Percentiles rank a stretch among this genome's conserved stretches.
Conservation (phyloP, 805 yeast genomes). For the Maudiozyma barnettii region DNA sequence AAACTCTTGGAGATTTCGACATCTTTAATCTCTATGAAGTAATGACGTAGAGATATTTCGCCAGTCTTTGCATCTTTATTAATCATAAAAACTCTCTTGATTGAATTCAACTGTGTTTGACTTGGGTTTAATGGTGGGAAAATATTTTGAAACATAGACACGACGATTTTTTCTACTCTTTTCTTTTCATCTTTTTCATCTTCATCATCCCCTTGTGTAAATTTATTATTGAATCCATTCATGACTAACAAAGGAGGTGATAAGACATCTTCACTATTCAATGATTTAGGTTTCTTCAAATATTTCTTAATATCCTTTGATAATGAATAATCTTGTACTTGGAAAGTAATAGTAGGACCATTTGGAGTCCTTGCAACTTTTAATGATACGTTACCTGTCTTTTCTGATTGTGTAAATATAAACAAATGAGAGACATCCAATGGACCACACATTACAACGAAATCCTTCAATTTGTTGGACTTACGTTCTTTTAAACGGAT, state of each 20-base stretch:
- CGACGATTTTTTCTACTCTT: slow-evolving; percentile 67
- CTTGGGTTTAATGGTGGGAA: slow-evolving; percentile 93
- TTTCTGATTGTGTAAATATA: slow-evolving; percentile 73
- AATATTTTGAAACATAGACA: slow-evolving; percentile 89
- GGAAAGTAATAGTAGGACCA: slow-evolving; percentile 89
- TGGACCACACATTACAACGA: slow-evolving; percentile 98
- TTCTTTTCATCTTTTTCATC: slow-evolving; percentile 11
- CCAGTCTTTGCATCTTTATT: slow-evolving; percentile 65
- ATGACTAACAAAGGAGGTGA: slow-evolving; percentile 86
- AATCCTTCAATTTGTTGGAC: slow-evolving; percentile 80
- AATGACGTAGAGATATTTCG: slow-evolving; percentile 78
- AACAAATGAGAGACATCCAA: slow-evolving; percentile 84
- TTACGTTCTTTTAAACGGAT: slow-evolving; percentile 78
- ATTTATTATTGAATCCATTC: slow-evolving; percentile 60
- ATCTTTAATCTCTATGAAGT: slow-evolving; percentile 73
- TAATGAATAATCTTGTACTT: slow-evolving; percentile 65
- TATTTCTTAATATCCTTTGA: slow-evolving; percentile 67
- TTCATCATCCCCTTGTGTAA: slow-evolving; percentile 6
- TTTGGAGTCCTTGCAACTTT: slow-evolving; percentile 82
- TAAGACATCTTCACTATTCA: slow-evolving; percentile 56
- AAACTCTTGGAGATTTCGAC: slow-evolving; percentile 70
- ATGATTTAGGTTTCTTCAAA: slow-evolving; percentile 69
- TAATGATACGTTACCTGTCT: slow-evolving; percentile 69
- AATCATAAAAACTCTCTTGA: slow-evolving; percentile 77
- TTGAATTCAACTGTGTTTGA: slow-evolving; percentile 57